Evolutionary conservation across 768 basidiomycete species (phyloP).

Genomic region (Collybiopsis luxurians): DNA sequence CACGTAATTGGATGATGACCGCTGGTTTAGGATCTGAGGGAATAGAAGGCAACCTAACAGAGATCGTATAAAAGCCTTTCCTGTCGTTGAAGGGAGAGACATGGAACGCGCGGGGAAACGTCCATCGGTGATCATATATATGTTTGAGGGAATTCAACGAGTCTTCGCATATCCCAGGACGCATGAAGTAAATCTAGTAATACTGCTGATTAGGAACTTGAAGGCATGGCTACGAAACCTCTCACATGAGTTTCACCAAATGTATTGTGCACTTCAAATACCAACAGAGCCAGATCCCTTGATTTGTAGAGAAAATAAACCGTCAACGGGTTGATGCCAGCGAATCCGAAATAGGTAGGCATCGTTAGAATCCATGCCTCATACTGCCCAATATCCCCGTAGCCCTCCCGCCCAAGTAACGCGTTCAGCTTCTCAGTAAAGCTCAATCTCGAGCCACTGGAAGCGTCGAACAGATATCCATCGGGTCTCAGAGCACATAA

Average conservation of each 20-base stretch:
- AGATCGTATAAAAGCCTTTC: constrained; percentile 59
- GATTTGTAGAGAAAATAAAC: constrained; percentile 62
- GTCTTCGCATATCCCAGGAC: constrained; percentile 45
- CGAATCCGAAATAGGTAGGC: constrained; percentile 63
- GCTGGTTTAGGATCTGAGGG: constrained; percentile 23
- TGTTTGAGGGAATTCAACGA: not conserved
- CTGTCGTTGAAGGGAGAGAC: constrained; percentile 79
- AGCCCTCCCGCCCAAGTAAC: constrained; percentile 30
- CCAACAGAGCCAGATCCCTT: not conserved
- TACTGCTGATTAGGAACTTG: too few species aligned
- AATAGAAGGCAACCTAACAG: constrained; percentile 44
- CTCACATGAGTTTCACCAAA: constrained; percentile 62
- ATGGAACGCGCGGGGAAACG: constrained; percentile 65
- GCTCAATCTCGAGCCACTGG: constrained; percentile 14
- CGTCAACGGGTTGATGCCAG: constrained; percentile 70
- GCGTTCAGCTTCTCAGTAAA: constrained; percentile 41
- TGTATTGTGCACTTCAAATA: constrained; percentile 55
- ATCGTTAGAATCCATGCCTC: constrained; percentile 75
- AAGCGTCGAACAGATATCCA: constrained; percentile 39
- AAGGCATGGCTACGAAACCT: too few species aligned
- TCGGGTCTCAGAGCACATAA: constrained; percentile 45
- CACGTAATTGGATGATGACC: constrained; percentile 41
- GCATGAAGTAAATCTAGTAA: constrained; percentile 31
- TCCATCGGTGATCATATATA: constrained; percentile 64
- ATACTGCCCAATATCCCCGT: constrained; percentile 10